phyloP scores from a whole-genome alignment of 73 alveolate genomes.

The Halteria grandinella region DNA sequence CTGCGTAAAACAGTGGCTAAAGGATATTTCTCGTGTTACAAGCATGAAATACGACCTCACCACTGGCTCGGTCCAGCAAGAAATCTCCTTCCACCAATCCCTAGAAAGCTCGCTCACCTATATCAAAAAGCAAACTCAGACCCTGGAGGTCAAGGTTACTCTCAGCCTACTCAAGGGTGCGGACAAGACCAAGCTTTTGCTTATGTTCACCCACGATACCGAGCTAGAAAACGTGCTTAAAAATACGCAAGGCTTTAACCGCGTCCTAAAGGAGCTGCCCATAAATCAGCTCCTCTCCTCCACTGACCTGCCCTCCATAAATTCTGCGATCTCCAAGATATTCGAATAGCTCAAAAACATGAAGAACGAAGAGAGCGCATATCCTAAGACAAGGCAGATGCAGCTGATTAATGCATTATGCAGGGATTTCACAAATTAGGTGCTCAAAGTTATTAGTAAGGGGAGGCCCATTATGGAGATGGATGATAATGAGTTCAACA shows the following conservation, averaged over 20 bases:
- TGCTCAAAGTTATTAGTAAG: constrained; percentile 76
- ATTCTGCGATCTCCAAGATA: constrained; percentile 73
- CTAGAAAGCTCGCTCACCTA: constrained; percentile 84
- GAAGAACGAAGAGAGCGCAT: constrained; percentile 43
- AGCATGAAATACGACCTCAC: constrained; percentile 76
- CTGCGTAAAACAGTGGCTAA: constrained; percentile 90
- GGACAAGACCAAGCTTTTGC: constrained; percentile 75
- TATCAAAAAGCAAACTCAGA: constrained; percentile 84
- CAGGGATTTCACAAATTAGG: constrained; percentile 83
- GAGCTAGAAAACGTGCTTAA: constrained; percentile 78
- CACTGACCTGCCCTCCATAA: constrained; percentile 73
- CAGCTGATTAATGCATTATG: constrained; percentile 86
- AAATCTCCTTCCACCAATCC: constrained; percentile 90
- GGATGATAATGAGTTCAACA: constrained; percentile 70
- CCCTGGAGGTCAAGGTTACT: constrained; percentile 94
- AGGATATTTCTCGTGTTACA: constrained; percentile 82
- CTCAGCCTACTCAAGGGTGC: constrained; percentile 82
- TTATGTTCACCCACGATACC: constrained; percentile 85
- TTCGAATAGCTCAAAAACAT: constrained; percentile 77
- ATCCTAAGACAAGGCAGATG: constrained; percentile 81
- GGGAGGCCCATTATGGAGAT: constrained; percentile 66
- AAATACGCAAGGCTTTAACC: constrained; percentile 82
- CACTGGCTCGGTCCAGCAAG: constrained; percentile 91
- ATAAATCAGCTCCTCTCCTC: constrained; percentile 84
- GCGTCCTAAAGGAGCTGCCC: constrained; percentile 90